These are phyloP conservation scores for Vickermania ingenoplastis DNA, from an alignment of 208 protist genomes.

Conservation along the genomic window DNA sequence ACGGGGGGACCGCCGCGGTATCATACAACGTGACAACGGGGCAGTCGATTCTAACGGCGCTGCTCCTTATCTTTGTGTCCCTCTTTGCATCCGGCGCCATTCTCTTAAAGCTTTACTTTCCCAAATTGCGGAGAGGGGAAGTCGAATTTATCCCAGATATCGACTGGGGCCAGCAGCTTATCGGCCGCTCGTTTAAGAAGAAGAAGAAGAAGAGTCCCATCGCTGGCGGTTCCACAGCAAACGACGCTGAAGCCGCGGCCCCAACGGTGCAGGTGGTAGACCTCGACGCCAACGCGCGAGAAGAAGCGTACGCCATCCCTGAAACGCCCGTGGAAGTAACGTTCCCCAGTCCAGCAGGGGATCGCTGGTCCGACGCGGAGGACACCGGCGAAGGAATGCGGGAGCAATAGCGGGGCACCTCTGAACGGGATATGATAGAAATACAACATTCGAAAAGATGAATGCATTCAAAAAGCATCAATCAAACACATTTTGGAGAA, in stretches of 20 bases:
- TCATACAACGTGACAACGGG: background rate
- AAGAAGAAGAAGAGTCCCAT: background rate
- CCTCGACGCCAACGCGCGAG: too few species aligned
- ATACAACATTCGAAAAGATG: too few species aligned
- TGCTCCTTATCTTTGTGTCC: slow-evolving; percentile 32
- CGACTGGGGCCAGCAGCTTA: background rate
- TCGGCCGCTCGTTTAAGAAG: background rate
- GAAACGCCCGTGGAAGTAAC: too few species aligned
- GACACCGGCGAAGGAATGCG: too few species aligned
- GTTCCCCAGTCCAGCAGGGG: background rate
- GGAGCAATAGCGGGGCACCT: too few species aligned
- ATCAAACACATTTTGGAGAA: too few species aligned
- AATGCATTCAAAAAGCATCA: too few species aligned
- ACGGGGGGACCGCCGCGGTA: background rate
- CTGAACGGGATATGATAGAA: too few species aligned
- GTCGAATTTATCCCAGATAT: slow-evolving; percentile 6
- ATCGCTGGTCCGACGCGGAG: background rate
- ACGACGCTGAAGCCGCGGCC: too few species aligned
- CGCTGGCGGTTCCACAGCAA: too few species aligned
- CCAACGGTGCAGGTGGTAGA: too few species aligned
- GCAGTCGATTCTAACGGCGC: slow-evolving; percentile 25
- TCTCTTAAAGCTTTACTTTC: slow-evolving; percentile 15
- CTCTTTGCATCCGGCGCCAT: slow-evolving; percentile 12
- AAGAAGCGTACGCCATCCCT: too few species aligned
- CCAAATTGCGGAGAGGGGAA: slow-evolving; percentile 27